A percentile compares a stretch with the other conserved stretches of the same genome.
phyloP scores from a whole-genome alignment of 139 green algal species.

The Edaphochlamys debaryana region DNA sequence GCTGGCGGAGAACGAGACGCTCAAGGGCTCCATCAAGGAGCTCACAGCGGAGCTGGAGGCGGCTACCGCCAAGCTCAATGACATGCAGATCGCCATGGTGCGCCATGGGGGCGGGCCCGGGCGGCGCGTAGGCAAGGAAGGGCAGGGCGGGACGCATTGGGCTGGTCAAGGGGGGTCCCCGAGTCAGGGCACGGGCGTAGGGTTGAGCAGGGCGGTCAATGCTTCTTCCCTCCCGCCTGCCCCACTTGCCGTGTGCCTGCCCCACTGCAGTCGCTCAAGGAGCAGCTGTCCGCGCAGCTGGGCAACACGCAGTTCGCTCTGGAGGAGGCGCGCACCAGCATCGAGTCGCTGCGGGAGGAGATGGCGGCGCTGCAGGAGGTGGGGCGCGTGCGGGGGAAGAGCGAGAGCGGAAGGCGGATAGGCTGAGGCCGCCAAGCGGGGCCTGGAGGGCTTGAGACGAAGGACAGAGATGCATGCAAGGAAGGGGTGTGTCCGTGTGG shows the following conservation, averaged over 20 bases:
- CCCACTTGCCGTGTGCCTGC: no score
- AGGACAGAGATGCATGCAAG: neutral
- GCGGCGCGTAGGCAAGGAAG: no score
- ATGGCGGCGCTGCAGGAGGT: slow-evolving; percentile 21
- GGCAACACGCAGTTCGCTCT: slow-evolving; percentile 15
- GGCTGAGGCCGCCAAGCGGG: neutral
- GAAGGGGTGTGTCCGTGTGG: neutral
- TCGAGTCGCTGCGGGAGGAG: slow-evolving; percentile 15
- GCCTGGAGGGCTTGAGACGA: no score
- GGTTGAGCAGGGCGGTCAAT: no score
- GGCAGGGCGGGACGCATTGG: no score
- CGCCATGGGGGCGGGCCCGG: neutral
- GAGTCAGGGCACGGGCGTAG: no score
- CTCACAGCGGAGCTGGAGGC: neutral
- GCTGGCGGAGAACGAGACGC: neutral
- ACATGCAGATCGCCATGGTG: slow-evolving; percentile 18
- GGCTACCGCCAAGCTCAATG: neutral
- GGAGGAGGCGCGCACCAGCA: slow-evolving; percentile 30
- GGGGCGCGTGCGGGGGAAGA: neutral
- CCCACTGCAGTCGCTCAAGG: slow-evolving; percentile 8
- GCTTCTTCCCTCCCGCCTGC: no score
- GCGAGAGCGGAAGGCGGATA: neutral
- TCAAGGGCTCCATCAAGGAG: neutral
- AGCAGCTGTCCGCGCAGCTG: slow-evolving; percentile 27
- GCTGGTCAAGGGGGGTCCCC: no score